Percentiles rank a stretch among this genome's conserved stretches.
Conservation (phyloP, 257 asterid species). For the Ilex aquifolium region DNA sequence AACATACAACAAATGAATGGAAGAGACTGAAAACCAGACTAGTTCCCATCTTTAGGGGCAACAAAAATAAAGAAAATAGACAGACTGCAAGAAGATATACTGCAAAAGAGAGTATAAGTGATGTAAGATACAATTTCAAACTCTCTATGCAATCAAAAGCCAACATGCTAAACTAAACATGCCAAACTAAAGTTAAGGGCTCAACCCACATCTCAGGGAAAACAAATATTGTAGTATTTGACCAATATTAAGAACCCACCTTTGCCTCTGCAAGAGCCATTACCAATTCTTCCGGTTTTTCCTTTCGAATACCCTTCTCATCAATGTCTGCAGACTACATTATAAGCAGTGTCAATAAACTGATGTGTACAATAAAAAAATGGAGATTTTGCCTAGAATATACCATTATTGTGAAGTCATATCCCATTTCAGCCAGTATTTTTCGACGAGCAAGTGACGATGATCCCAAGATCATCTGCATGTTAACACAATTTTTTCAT, state of each 20-base stretch:
- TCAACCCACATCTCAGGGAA: too few relatives aligned
- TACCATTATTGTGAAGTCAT: conserved; percentile 68
- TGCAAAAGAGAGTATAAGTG: too few relatives aligned
- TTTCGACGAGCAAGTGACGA: conserved; percentile 72
- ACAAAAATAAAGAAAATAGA: not conserved
- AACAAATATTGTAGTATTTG: too few relatives aligned
- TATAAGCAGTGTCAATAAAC: not conserved
- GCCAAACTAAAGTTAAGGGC: too few relatives aligned
- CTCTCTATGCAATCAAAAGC: too few relatives aligned
- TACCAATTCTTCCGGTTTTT: conserved; percentile 88
- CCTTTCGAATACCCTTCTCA: conserved; percentile 81
- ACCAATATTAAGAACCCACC: conserved; percentile 29
- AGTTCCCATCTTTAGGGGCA: conserved; percentile 4
- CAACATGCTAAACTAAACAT: too few relatives aligned
- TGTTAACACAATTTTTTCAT: not conserved
- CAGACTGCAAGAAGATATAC: not conserved
- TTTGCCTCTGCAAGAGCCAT: conserved; percentile 90
- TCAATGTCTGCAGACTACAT: conserved; percentile 86
- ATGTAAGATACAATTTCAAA: too few relatives aligned
- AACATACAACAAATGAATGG: conserved; percentile 15
- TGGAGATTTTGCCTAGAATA: not conserved
- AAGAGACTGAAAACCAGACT: conserved; percentile 4
- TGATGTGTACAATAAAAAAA: not conserved
- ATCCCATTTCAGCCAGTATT: conserved; percentile 72
- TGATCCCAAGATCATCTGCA: conserved; percentile 85